Evolutionary conservation across 192 early-diverging fungal genomes (phyloP).

Genomic region (Coemansia sp.): DNA sequence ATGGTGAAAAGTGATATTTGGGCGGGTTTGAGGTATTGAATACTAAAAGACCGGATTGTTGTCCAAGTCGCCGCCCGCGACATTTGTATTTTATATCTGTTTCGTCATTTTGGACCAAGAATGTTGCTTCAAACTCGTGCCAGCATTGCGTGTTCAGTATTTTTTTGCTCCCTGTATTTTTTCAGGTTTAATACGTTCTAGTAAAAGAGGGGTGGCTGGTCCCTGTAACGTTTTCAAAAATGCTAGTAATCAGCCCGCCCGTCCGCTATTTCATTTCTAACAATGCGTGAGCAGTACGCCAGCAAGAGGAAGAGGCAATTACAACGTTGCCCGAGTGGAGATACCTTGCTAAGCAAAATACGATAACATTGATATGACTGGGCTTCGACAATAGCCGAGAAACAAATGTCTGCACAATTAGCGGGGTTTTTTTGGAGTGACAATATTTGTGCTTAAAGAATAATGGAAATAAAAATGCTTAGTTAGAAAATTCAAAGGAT

Average conservation of each 20-base stretch:
- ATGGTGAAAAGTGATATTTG: background rate
- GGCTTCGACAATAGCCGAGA: background rate
- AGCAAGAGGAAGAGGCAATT: background rate
- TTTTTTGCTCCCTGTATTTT: background rate
- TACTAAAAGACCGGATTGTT: background rate
- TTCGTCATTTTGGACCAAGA: background rate
- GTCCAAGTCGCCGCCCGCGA: background rate
- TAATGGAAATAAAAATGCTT: background rate
- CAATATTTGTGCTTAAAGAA: background rate
- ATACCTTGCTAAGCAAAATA: background rate
- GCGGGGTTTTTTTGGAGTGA: background rate
- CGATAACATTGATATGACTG: background rate
- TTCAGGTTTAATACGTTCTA: background rate
- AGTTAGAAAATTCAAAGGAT: slow-evolving; percentile 21
- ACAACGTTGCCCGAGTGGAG: background rate
- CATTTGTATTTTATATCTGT: slow-evolving; percentile 4
- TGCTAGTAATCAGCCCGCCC: background rate
- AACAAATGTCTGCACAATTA: background rate
- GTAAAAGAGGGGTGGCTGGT: background rate
- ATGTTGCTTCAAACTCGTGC: background rate
- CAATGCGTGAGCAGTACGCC: background rate
- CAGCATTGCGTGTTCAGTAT: background rate
- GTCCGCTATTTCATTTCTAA: background rate
- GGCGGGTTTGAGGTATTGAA: background rate
- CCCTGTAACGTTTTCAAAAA: slow-evolving; percentile 7